Base-by-base conservation (phyloP, 225 moss, liverwort and hornwort species). In the Physcomitrellopsis africana region DNA sequence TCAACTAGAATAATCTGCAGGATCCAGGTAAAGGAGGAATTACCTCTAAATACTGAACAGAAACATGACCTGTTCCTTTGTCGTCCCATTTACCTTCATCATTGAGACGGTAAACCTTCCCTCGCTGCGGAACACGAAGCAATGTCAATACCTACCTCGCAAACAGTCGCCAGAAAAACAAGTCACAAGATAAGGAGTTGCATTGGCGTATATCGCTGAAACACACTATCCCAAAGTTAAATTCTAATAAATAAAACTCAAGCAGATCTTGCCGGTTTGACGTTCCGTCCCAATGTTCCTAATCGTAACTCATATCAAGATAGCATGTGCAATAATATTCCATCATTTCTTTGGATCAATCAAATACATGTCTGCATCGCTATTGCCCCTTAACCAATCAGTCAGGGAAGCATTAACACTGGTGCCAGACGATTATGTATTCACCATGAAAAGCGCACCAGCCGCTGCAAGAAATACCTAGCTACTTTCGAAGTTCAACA, bases 1-100 rank as follows among this genome's bases (percentile, higher is more conserved):
- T 24, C 19, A 32, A 32, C 73, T 68, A 63, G 70, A 65, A 68
- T 70, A 37, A 4, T 7, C 32, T 37, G 32, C 32, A 5, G 32
- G 32, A 70, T 58, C 41, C 26, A 72, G 62, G 67, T 66, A 54
- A 13, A 77, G 72, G 32, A 69, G 69, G 73, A 27, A 74, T 52
- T 37, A 99, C 99, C 99, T 99, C 99, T 67, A 99, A 76, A 76
- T 93, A 99, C 66, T 99, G 95, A 83, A 99, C 92, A 81, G 95
- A 99, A 32, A 99, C 99, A 65, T 99, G 99, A 71, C 99, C 99
- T 49, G 99, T 99, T 77, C 99, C 99, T 86, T 99, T 99, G 85
- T 99, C 99, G 86, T 99, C 99, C 99, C 99, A 99, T 81, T 99
- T 99, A 70, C 94, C 99, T 92, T 94, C 99, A 65, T 99, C 99